Evolutionary conservation across 176 grass and related monocot genomes (phyloP).

Genomic region (Musa acuminata): DNA sequence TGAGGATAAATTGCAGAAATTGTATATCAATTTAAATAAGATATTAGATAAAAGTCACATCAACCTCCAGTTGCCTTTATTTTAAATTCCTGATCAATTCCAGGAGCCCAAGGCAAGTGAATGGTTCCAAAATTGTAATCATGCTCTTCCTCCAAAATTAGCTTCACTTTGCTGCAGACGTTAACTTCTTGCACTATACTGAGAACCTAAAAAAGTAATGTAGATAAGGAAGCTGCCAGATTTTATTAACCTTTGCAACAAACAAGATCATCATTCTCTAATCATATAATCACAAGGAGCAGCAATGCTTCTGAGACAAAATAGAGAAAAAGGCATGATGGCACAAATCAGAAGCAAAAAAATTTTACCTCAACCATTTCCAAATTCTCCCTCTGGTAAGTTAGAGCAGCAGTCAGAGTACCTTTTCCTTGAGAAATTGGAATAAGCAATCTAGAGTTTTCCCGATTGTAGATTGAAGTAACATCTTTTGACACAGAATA

Average conservation of each 20-base stretch:
- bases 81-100: constrained; percentile 61
- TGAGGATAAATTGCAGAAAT: constrained; percentile 23
- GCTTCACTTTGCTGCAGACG: constrained; percentile 80
- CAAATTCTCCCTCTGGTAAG: constrained; percentile 41
- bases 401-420: constrained; percentile 47
- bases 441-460: constrained; percentile 60
- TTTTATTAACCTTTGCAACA: background rate
- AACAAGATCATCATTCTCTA: constrained; percentile 1
- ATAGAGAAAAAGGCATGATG: background rate
- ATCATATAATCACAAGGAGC: background rate
- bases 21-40: constrained; percentile 25
- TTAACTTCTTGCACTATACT: constrained; percentile 73
- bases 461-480: constrained; percentile 26
- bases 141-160: constrained; percentile 54
- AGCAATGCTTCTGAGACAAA: background rate
- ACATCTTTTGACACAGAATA: constrained; percentile 27
- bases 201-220: constrained; percentile 51
- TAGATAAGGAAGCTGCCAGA: constrained; percentile 29
- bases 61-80: constrained; percentile 76
- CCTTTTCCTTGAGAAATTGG: constrained; percentile 71
- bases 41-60: constrained; percentile 25
- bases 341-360: background rate
- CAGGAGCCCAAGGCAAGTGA: constrained; percentile 74
- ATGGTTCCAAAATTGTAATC: constrained; percentile 40
- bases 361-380: constrained; percentile 54